Conservation (phyloP, 208 protist genomes). For the Wallacemonas rigidus region DNA sequence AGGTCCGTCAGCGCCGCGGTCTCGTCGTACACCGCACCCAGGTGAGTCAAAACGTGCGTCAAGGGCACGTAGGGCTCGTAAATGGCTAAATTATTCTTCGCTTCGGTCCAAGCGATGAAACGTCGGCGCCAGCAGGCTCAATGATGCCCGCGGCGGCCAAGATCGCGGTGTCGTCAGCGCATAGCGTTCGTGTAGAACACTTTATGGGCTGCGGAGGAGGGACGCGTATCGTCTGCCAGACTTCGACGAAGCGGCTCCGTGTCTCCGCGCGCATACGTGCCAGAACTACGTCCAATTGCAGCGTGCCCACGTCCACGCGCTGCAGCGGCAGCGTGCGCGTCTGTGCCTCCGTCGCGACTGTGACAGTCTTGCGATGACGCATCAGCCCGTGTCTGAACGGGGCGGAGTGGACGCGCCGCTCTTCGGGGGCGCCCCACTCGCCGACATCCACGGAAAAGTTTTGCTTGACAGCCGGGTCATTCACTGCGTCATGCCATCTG, state of each 20-base stretch:
- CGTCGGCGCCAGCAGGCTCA: neutral
- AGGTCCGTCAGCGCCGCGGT: conserved; percentile 8
- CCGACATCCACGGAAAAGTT: neutral
- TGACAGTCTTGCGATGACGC: neutral
- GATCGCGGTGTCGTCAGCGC: neutral
- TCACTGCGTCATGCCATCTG: neutral
- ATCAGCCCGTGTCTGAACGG: neutral
- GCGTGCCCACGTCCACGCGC: neutral
- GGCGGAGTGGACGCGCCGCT: neutral
- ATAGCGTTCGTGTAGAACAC: neutral
- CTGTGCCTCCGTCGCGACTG: neutral
- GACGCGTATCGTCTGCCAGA: neutral
- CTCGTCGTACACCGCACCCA: neutral
- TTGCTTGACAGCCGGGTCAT: neutral
- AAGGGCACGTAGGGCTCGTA: neutral
- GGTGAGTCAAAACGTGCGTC: neutral
- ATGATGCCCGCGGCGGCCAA: neutral
- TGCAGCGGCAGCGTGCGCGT: neutral
- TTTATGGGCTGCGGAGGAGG: neutral
- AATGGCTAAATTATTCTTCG: neutral
- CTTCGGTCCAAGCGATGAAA: neutral
- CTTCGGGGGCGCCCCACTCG: neutral
- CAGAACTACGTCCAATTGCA: neutral
- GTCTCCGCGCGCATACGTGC: neutral
- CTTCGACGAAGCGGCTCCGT: neutral